Base-by-base conservation (phyloP, 495 filamentous ascomycete species). In the Aspergillus asperescens region DNA sequence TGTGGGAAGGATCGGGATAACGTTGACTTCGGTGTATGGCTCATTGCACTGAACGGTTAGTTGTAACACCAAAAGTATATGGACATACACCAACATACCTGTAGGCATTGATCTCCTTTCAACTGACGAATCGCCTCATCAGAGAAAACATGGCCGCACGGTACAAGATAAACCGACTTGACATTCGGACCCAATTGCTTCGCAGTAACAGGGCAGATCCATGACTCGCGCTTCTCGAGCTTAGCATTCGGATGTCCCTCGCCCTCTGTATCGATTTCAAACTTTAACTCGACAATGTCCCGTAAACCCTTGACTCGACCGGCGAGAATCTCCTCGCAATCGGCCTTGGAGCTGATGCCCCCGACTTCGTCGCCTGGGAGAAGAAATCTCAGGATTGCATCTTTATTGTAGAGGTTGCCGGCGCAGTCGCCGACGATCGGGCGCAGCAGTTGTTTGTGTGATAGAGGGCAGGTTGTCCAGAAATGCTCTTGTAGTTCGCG, bases 371-470 rank as follows among this genome's bases (percentile, higher is more conserved):
- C 79, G 39, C 76, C 72, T 16, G 83, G 82, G 18, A 96, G 77
- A 2, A 99, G 76, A 48, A 84, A 87, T 58, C 89, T 83, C 32
- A 99, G 71, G 35, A 97, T 78, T 0, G 89, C 83, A 63, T 97
- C 90, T 67, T 96, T 97, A 62, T 95, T 97, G 74, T 95, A 99
- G 1, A 99, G 81, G 18, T 84, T 85, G 1, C 93, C 94, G 4
- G 79, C 76, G 25, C 77, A 85, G 69, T 99, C 93, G 1, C 89
- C 92, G 12, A 97, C 92, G 1, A 91, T 75, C 1, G 90, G 87
- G 12, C 78, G 69, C 2, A 80, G 69, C 3, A 98, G 77, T 0
- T 81, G 81, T 57, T 83, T 80, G 32, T 88, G 87, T 1, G 89
- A 94, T 29, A 98, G 76, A 0, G 91, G 90, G 54, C 92, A 94